Conservation (phyloP, 176 grass and related monocot genomes). For the Raddia distichophylla region DNA sequence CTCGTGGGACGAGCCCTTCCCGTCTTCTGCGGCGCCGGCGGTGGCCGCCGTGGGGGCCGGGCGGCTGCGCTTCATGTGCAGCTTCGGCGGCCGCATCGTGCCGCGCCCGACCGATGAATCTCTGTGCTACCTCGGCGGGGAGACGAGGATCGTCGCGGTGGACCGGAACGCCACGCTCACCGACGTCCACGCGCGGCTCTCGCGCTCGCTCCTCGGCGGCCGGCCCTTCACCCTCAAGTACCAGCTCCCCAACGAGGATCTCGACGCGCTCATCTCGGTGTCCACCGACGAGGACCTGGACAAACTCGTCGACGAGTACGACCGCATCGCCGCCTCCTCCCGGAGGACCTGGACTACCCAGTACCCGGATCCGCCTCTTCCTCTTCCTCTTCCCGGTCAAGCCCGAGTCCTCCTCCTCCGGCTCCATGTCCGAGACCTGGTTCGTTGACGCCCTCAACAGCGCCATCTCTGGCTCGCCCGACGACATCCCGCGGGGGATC, state of each 20-base stretch:
- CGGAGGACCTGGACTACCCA: conserved; percentile 56
- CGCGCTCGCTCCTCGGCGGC: conserved; percentile 70
- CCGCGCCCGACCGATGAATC: conserved; percentile 90
- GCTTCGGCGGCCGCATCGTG: conserved; percentile 93
- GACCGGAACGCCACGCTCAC: conserved; percentile 75
- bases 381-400: conserved; percentile 94
- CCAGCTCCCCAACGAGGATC: conserved; percentile 98
- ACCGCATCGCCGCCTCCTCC: conserved; percentile 63
- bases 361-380: conserved; percentile 84
- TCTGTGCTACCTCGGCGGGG: conserved; percentile 86
- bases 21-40: conserved; percentile 55
- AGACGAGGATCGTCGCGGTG: conserved; percentile 88
- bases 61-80: conserved; percentile 91
- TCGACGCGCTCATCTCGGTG: conserved; percentile 93
- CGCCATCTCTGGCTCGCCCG: conserved; percentile 71
- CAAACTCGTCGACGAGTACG: conserved; percentile 98
- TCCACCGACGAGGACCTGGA: conserved; percentile 97
- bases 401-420: conserved; percentile 75
- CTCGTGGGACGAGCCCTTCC: conserved; percentile 87
- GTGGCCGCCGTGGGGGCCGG: conserved; percentile 13
- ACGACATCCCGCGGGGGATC: conserved; percentile 71
- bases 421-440: conserved; percentile 86
- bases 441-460: conserved; percentile 92
- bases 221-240: conserved; percentile 94
- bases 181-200: conserved; percentile 74